phyloP scores from a whole-genome alignment of 192 early-diverging fungal species.

The Radiomyces spectabilis region DNA sequence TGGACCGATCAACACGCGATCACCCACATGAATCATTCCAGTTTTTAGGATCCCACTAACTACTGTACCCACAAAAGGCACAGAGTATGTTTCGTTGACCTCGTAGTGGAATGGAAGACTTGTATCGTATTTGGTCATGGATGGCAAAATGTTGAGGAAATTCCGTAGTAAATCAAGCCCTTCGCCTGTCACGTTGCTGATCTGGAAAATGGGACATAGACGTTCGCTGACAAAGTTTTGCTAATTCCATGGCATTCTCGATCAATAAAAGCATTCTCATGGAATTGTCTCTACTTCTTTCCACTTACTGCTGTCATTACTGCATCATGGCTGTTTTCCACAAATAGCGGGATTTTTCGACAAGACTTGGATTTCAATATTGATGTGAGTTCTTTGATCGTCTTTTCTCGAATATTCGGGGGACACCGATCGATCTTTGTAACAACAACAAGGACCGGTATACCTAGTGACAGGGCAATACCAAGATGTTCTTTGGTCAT shows the following conservation, averaged over 20 bases:
- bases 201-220: conserved; percentile 92
- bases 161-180: conserved; percentile 55
- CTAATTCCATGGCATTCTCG: background rate
- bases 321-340: conserved; percentile 66
- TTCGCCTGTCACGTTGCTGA: conserved; percentile 85
- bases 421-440: conserved; percentile 96
- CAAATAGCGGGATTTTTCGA: conserved; percentile 87
- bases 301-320: conserved; percentile 59
- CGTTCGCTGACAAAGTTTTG: conserved; percentile 78
- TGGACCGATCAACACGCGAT: conserved; percentile 78
- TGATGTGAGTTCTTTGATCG: conserved; percentile 74
- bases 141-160: conserved; percentile 80
- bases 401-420: conserved; percentile 70
- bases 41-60: conserved; percentile 70
- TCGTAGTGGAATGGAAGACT: conserved; percentile 64
- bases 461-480: conserved; percentile 73
- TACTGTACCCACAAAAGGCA: conserved; percentile 89
- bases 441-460: conserved; percentile 89
- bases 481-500: conserved; percentile 96
- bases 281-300: conserved; percentile 3
- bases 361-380: conserved; percentile 84
- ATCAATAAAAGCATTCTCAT: background rate
- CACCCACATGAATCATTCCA: conserved; percentile 71
- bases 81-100: conserved; percentile 86
- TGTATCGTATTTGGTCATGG: conserved; percentile 51